Evolutionary conservation across 768 basidiomycete species (phyloP), one percentile per base, ranked within the genome.

Genomic region (Chalciporus sphaerocephalus): DNA sequence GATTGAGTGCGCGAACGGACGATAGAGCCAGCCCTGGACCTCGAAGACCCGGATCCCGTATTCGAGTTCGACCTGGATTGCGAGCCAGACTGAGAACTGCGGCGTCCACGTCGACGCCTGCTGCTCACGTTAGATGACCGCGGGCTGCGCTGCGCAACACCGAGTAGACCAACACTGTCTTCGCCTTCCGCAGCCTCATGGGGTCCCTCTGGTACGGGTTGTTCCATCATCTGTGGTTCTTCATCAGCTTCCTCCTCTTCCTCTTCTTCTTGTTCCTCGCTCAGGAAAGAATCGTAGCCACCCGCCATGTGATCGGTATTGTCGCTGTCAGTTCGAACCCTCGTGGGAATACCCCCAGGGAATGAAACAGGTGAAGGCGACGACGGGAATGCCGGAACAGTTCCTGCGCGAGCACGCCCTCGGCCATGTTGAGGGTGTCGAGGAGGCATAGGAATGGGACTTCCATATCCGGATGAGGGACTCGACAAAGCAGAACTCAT

Each of bases 1-100:
- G 81, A 82, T 58, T 85, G 83, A 4, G 85, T 69, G 6, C 83
- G 70, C 25, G 79, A 78, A n/a, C 87, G 75, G 32, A 79, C 75
- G 9, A 62, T 60, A n/a, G 78, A 74, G n/a, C 66, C 72, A 1
- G 73, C 71, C 37, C 71, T 71, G 42, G 69, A 78, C 33, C 69
- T 66, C 27, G 66, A 70, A 34, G 64, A 65, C 1, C 22, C 44
- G 8, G 44, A 54, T 63, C 36, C 54, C 13, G 50, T 46, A 4
- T 41, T 40, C 24, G 63, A 65, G 17, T 54, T 50, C 5, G 65
- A 65, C 15, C 51, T 51, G 20, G 62, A 61, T 5, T 57, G 55
- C 10, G 52, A 71, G n/a, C 59, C 55, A 3, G 72, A 67, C 10
- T 72, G 73, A 9, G 72, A 74, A 17, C 57, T 62, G 37, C 42